phyloP scores from a whole-genome alignment of 495 filamentous ascomycete species.

The Bacidia rubella region DNA sequence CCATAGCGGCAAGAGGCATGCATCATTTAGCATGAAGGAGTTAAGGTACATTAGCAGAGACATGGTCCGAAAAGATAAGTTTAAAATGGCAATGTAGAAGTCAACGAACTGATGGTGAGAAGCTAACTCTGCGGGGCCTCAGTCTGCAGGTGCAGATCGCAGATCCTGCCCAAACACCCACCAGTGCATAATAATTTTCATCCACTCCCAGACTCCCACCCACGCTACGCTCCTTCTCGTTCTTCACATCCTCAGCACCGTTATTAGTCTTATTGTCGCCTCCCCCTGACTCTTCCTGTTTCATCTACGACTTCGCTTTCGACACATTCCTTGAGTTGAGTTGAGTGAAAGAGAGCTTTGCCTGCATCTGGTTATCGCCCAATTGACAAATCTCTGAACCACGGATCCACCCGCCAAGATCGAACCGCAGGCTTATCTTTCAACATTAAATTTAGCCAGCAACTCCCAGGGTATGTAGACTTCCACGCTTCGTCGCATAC shows the following conservation, averaged over 20 bases:
- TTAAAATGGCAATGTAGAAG: too few species aligned
- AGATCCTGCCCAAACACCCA: too few species aligned
- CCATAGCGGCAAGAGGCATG: too few species aligned
- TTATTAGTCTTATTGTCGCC: background rate
- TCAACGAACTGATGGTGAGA: background rate
- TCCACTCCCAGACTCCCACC: too few species aligned
- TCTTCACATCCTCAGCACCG: background rate
- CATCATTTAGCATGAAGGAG: too few species aligned
- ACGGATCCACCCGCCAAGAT: background rate
- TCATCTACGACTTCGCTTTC: too few species aligned
- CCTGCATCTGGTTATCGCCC: background rate
- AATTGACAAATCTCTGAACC: background rate
- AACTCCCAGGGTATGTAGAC: slow-evolving; percentile 1
- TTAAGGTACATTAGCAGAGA: background rate
- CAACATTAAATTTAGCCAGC: background rate
- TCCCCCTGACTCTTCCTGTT: background rate
- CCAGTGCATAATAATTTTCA: background rate
- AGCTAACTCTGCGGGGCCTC: background rate
- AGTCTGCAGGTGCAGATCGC: background rate
- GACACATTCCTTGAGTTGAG: background rate
- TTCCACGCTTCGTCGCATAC: background rate
- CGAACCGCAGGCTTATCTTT: background rate
- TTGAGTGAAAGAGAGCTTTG: background rate
- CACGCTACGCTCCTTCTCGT: background rate
- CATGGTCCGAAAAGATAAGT: too few species aligned